Evolutionary conservation across 257 asterid species (phyloP), one percentile per base, ranked within the genome.

Genomic region (Jacaranda copaia): DNA sequence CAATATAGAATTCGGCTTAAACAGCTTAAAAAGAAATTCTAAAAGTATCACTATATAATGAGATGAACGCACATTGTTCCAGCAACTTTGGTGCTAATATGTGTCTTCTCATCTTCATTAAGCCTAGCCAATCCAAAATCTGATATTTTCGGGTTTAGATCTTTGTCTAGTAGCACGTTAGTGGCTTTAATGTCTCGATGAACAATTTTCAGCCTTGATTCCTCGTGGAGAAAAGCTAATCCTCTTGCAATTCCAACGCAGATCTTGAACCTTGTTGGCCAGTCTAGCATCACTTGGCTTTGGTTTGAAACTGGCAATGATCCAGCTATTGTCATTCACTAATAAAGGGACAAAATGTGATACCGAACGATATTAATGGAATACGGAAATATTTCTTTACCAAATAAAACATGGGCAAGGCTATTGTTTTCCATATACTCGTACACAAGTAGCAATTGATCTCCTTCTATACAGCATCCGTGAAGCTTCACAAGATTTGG

Each of bases 111-210:
- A 4, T 86, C 98, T 79, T 91, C 99, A 60, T 85, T 84, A 36
- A 94, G 99, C 91, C 89, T 91, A 36, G 97, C 99, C 79, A 92
- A 78, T 18, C 99, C 99, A 32, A 94, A 94, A 80, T 94, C 99
- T 0, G 99, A 92, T 79, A 94, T 94, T 79, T 92, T 94, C 6
- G 99, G 98, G 81, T 62, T 91, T 9, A 92, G 81, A 74, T 89
- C 90, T 78, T 77, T 78, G 83, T 92, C 99, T 13, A 94, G 92
- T 73, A 94, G 82, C 75, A 94, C 96, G 63, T 94, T 94, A 1
- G 97, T 89, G 53, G 97, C 96, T 81, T 94, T 94, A 48, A 94
- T 94, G 90, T 94, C 98, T 63, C 98, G 94, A 55, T 94, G 99
- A 68, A 94, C 98, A 79, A 94, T 88, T 79, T 88, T 94, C 51